A percentile compares a stretch with the other conserved stretches of the same genome.
Evolutionary conservation across 192 early-diverging fungal species (phyloP).

Genomic region (Rhizophagus clarus): DNA sequence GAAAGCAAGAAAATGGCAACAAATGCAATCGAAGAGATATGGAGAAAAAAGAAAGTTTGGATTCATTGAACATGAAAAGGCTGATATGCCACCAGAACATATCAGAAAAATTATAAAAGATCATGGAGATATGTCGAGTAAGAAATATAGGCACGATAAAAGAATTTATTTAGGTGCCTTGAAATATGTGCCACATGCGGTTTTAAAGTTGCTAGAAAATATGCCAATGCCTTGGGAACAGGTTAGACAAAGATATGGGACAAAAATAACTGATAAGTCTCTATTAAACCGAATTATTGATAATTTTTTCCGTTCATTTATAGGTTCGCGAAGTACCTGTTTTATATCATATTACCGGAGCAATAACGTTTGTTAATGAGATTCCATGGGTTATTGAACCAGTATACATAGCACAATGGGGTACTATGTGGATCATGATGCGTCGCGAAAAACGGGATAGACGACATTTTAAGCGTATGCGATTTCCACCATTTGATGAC

Average conservation of each 20-base stretch:
- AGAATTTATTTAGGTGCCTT: constrained; percentile 97
- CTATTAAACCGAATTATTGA: neutral
- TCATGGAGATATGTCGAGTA: constrained; percentile 98
- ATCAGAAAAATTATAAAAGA: constrained; percentile 98
- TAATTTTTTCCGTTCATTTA: neutral
- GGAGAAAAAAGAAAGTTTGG: constrained; percentile 95
- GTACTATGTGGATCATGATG: constrained; percentile 99
- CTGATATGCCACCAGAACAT: constrained; percentile 97
- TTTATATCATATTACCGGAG: constrained; percentile 97
- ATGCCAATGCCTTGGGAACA: constrained; percentile 99
- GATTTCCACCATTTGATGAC: constrained; percentile 98
- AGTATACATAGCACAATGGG: constrained; percentile 98
- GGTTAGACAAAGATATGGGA: constrained; percentile 34
- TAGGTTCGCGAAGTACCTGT: constrained; percentile 89
- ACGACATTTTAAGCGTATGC: constrained; percentile 98
- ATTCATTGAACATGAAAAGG: constrained; percentile 92
- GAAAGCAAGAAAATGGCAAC: constrained; percentile 91
- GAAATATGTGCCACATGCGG: constrained; percentile 98
- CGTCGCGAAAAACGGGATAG: constrained; percentile 97
- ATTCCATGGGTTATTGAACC: constrained; percentile 97
- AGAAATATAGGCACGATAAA: constrained; percentile 97
- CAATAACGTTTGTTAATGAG: constrained; percentile 98
- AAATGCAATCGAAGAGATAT: constrained; percentile 88
- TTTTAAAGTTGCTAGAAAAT: constrained; percentile 96
- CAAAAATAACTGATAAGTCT: neutral